These are phyloP conservation scores for Pythium rhizo-oryzae DNA, from an alignment of 352 stramenopile genomes.

Conservation along the genomic window DNA sequence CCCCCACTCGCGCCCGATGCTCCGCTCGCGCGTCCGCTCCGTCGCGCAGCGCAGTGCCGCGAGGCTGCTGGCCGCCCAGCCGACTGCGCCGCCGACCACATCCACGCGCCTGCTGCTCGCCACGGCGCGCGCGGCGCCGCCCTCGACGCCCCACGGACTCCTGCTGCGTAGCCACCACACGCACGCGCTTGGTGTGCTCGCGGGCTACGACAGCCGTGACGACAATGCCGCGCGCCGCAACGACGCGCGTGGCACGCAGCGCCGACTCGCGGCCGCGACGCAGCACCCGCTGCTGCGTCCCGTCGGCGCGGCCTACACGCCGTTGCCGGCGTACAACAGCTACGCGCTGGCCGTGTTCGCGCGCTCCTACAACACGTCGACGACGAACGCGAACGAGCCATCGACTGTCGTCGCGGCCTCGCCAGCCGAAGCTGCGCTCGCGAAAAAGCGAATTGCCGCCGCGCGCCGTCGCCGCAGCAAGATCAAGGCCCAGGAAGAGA, in stretches of 20 bases:
- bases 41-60: constrained; percentile 20
- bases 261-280: constrained; percentile 10
- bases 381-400: constrained; percentile 35
- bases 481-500: constrained; percentile 82
- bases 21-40: constrained; percentile 32
- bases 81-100: neutral
- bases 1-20: constrained; percentile 9
- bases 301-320: constrained; percentile 1
- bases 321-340: constrained; percentile 26
- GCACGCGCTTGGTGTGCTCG: constrained; percentile 14
- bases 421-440: constrained; percentile 47
- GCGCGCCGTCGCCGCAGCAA: constrained; percentile 71
- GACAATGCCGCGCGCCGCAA: constrained; percentile 25
- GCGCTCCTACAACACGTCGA: constrained; percentile 52
- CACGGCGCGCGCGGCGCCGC: neutral
- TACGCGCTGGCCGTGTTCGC: constrained; percentile 33
- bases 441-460: constrained; percentile 82
- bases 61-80: neutral
- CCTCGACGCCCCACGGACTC: neutral
- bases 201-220: constrained; percentile 13
- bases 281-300: constrained; percentile 15
- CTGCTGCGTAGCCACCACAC: constrained; percentile 12
- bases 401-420: constrained; percentile 30
- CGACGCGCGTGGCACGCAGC: constrained; percentile 21
- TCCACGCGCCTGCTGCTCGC: constrained; percentile 14